phyloP scores from a whole-genome alignment of 805 yeast genomes.

The Starmerella vaccinii region DNA sequence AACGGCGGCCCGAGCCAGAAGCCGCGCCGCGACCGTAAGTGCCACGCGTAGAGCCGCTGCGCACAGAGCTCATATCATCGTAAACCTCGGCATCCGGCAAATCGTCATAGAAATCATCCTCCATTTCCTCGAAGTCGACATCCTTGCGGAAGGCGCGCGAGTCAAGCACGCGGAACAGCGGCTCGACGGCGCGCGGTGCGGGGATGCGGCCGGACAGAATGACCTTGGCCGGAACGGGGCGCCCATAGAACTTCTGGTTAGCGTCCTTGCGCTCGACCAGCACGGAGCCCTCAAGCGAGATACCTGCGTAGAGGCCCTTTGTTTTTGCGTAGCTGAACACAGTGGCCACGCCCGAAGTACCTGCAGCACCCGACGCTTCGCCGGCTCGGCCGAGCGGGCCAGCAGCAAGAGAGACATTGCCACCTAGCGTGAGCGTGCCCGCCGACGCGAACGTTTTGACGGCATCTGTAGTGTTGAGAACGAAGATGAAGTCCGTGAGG shows the following conservation, averaged over 20 bases:
- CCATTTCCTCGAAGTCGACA: conserved; percentile 41
- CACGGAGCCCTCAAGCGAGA: conserved; percentile 92
- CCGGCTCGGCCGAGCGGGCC: conserved; percentile 97
- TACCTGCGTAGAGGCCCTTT: conserved; percentile 95
- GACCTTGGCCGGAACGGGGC: conserved; percentile 73
- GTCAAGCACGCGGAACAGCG: conserved; percentile 75
- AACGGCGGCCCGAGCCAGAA: conserved; percentile 7
- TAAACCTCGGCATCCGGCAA: conserved; percentile 42
- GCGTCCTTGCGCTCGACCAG: conserved; percentile 96
- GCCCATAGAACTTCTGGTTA: conserved; percentile 87
- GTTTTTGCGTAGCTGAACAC: conserved; percentile 90
- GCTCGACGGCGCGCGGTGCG: conserved; percentile 83
- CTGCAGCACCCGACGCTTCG: conserved; percentile 93
- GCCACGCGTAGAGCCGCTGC: conserved; percentile 8
- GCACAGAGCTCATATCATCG: conserved; percentile 16
- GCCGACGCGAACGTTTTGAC: conserved; percentile 88
- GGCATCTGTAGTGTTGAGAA: conserved; percentile 75
- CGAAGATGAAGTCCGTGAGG: conserved; percentile 89
- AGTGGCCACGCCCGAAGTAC: conserved; percentile 76
- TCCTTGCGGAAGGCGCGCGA: conserved; percentile 60
- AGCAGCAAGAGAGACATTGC: conserved; percentile 89
- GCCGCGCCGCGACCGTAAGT: conserved; percentile 7
- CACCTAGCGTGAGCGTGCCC: conserved; percentile 91
- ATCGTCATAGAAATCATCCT: conserved; percentile 65
- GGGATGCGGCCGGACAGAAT: conserved; percentile 82